Evolutionary conservation across 2,329 filamentous ascomycete species (phyloP).

Genomic region (Atkinsonella hypoxylon): DNA sequence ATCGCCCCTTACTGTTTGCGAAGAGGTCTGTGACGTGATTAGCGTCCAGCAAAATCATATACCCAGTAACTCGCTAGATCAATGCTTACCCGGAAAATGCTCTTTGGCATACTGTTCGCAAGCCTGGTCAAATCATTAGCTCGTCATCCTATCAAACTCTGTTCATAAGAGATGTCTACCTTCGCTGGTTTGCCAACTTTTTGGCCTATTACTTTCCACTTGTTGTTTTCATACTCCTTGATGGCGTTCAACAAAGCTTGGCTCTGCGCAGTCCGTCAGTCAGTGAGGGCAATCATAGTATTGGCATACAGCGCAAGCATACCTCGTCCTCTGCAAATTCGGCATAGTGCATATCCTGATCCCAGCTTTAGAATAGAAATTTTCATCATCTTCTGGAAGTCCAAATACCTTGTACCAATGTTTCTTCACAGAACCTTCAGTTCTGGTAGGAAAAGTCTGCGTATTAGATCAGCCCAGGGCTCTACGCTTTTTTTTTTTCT

Average conservation of each 20-base stretch:
- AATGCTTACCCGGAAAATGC: slow-evolving; percentile 55
- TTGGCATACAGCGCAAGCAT: slow-evolving; percentile 12
- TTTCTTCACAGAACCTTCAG: slow-evolving; percentile 97
- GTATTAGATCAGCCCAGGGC: not conserved
- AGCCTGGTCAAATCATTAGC: slow-evolving; percentile 20
- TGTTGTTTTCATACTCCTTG: slow-evolving; percentile 97
- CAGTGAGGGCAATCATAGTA: not conserved
- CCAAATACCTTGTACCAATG: slow-evolving; percentile 91
- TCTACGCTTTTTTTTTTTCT: not conserved
- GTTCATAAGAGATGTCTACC: slow-evolving; percentile 19
- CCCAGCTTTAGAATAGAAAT: not conserved
- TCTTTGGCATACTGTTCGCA: slow-evolving; percentile 85
- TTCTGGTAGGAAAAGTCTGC: slow-evolving; percentile 81
- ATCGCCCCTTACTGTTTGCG: slow-evolving; percentile 26
- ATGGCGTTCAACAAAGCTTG: slow-evolving; percentile 80
- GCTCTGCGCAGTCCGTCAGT: slow-evolving; percentile 37
- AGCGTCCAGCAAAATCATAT: slow-evolving; percentile 8
- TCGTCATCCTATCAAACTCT: not conserved
- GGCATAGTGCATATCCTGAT: slow-evolving; percentile 95
- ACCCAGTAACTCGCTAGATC: not conserved
- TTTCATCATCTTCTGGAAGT: not conserved
- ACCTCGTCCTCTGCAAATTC: slow-evolving; percentile 98
- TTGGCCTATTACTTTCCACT: slow-evolving; percentile 94
- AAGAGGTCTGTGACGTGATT: slow-evolving; percentile 25
- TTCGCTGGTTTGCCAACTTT: slow-evolving; percentile 98